Percentiles rank a stretch among this genome's conserved stretches.
Conservation (phyloP, 1,284 basidiomycete species). For the Kalmanozyma brasiliensis region DNA sequence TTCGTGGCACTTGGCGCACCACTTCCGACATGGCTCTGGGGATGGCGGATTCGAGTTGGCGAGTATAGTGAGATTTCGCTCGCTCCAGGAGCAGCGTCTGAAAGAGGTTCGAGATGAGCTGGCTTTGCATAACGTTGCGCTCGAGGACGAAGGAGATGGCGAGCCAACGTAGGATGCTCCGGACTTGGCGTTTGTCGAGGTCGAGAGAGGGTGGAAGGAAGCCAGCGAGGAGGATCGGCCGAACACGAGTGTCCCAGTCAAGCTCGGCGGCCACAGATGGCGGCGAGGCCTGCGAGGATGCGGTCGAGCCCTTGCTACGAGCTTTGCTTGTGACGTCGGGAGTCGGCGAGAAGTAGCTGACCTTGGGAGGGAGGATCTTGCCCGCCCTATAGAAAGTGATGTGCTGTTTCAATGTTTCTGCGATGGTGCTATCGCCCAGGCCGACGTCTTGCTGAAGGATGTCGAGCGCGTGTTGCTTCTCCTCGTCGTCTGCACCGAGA, state of each 20-base stretch:
- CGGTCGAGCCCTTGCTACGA: neutral
- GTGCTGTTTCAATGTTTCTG: slow-evolving; percentile 1
- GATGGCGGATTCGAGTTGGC: slow-evolving; percentile 4
- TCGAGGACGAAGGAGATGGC: slow-evolving; percentile 25
- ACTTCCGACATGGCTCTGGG: slow-evolving; percentile 17
- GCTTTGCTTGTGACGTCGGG: slow-evolving; percentile 2
- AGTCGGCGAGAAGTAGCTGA: slow-evolving; percentile 11
- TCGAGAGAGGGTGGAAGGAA: slow-evolving; percentile 18
- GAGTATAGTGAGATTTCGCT: slow-evolving; percentile 1
- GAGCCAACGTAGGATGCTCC: slow-evolving; percentile 31
- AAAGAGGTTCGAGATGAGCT: slow-evolving; percentile 14
- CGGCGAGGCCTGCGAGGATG: neutral
- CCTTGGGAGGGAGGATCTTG: slow-evolving; percentile 12
- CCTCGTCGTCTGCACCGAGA: slow-evolving; percentile 17
- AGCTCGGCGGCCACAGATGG: neutral
- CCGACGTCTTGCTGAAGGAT: slow-evolving; percentile 24
- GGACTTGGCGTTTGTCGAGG: slow-evolving; percentile 12
- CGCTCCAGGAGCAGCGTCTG: slow-evolving; percentile 6
- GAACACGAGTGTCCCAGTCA: slow-evolving; percentile 12
- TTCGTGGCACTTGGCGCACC: slow-evolving; percentile 11
- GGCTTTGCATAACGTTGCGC: slow-evolving; percentile 9
- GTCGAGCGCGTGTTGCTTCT: slow-evolving; percentile 19
- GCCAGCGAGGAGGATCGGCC: slow-evolving; percentile 20
- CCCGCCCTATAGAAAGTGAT: slow-evolving; percentile 20
- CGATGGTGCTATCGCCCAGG: neutral